Conservation (phyloP, 2,329 filamentous ascomycete species). For the Penicillium sp. region DNA sequence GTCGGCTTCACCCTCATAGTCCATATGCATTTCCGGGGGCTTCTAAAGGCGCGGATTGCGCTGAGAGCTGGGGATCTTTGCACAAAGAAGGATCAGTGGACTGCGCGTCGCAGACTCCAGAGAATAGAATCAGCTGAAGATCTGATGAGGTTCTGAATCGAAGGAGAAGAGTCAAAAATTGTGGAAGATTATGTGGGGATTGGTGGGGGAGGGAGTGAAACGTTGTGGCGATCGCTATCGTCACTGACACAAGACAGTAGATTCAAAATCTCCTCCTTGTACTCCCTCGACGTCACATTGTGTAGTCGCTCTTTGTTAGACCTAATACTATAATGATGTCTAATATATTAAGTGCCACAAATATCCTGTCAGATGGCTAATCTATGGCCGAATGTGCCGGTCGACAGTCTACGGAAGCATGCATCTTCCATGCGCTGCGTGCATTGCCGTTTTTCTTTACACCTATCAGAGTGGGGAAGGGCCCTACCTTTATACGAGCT, state of each 20-base stretch:
- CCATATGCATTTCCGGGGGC: constrained; percentile 29
- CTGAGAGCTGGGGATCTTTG: background rate
- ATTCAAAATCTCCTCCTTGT: constrained; percentile 2
- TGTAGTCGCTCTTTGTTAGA: constrained; percentile 1
- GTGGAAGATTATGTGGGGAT: constrained; percentile 13
- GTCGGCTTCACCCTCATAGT: constrained; percentile 42
- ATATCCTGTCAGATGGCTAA: constrained; percentile 15
- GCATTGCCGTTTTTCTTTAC: constrained; percentile 6
- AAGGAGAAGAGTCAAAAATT: constrained; percentile 1
- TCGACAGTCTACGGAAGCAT: constrained; percentile 9
- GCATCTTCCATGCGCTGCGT: constrained; percentile 13
- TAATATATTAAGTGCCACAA: constrained; percentile 7
- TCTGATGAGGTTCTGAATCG: background rate
- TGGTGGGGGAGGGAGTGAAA: constrained; percentile 17
- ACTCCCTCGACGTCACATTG: constrained; percentile 8
- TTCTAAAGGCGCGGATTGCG: background rate
- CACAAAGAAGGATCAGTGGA: background rate
- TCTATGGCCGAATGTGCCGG: constrained; percentile 6
- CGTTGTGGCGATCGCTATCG: constrained; percentile 20
- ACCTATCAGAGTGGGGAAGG: constrained; percentile 13
- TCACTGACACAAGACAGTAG: constrained; percentile 1
- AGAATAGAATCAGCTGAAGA: background rate
- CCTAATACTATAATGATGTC: background rate
- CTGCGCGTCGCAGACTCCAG: background rate
- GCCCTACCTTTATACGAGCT: constrained; percentile 1